phyloP scores from a whole-genome alignment of 164 flowering plant species.

The Berberis vulgaris region DNA sequence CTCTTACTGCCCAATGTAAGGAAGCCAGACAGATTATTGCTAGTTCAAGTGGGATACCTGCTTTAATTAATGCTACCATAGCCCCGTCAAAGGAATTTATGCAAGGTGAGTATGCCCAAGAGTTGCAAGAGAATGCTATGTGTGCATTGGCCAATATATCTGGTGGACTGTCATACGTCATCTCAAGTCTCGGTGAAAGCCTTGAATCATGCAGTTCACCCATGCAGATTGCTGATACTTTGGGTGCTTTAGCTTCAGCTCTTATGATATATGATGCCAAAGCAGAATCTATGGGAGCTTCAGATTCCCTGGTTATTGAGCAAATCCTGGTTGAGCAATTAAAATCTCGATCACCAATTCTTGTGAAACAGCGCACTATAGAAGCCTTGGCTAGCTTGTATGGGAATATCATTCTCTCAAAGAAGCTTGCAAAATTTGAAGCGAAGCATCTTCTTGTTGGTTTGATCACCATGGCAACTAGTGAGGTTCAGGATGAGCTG shows the following conservation, averaged over 20 bases:
- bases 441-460: conserved; percentile 92
- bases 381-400: conserved; percentile 98
- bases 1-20: conserved; percentile 90
- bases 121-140: conserved; percentile 98
- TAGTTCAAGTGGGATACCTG: conserved; percentile 80
- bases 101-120: conserved; percentile 98
- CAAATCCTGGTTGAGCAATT: conserved; percentile 71
- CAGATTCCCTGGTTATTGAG: conserved; percentile 76
- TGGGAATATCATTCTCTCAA: conserved; percentile 64
- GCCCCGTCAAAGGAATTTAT: conserved; percentile 99
- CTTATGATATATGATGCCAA: conserved; percentile 93
- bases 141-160: conserved; percentile 98
- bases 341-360: conserved; percentile 65
- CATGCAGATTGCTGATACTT: conserved; percentile 86
- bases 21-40: conserved; percentile 84
- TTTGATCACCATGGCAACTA: conserved; percentile 88
- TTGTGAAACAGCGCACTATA: conserved; percentile 90
- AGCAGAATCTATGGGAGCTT: conserved; percentile 71
- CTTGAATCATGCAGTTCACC: conserved; percentile 91
- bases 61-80: conserved; percentile 95
- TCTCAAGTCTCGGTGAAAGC: conserved; percentile 96
- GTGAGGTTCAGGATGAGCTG: conserved; percentile 90
- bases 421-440: conserved; percentile 64
- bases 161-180: conserved; percentile 94
- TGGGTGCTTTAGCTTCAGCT: conserved; percentile 99